Evolutionary conservation across 208 protist genomes (phyloP).

Genomic region (Trypanosoma scelopori): DNA sequence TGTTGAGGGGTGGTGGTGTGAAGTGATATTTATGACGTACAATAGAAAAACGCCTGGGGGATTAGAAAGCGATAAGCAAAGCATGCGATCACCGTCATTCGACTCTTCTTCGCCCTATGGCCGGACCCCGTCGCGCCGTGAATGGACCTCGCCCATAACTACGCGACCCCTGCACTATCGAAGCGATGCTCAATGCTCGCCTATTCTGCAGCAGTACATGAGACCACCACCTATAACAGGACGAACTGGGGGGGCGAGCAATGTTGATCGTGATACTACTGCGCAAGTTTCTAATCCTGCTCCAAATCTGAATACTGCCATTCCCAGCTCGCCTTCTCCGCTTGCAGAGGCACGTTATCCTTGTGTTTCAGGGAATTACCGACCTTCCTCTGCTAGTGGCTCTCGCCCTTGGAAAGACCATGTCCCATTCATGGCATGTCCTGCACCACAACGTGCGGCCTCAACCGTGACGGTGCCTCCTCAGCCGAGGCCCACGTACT

Average conservation of each 20-base stretch:
- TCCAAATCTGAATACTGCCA: constrained; percentile 34
- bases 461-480: constrained; percentile 20
- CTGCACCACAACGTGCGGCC: constrained; percentile 18
- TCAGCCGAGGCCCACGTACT: constrained; percentile 17
- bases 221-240: constrained; percentile 34
- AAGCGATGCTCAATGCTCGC: constrained; percentile 17
- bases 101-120: constrained; percentile 7
- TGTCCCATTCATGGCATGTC: neutral
- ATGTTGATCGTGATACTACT: constrained; percentile 35
- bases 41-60: constrained; percentile 7
- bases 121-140: constrained; percentile 13
- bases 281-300: constrained; percentile 16
- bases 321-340: constrained; percentile 40
- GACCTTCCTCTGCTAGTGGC: constrained; percentile 20
- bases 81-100: constrained; percentile 13
- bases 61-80: constrained; percentile 4
- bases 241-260: constrained; percentile 7
- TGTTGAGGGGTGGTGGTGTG: neutral
- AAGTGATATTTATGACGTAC: constrained; percentile 5
- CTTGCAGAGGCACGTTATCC: constrained; percentile 38
- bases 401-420: neutral
- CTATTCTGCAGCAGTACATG: constrained; percentile 20
- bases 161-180: neutral
- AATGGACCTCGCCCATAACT: constrained; percentile 8
- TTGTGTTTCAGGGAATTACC: neutral